Conservation (phyloP, 768 basidiomycete genomes). For the Leccinum uliginosum region DNA sequence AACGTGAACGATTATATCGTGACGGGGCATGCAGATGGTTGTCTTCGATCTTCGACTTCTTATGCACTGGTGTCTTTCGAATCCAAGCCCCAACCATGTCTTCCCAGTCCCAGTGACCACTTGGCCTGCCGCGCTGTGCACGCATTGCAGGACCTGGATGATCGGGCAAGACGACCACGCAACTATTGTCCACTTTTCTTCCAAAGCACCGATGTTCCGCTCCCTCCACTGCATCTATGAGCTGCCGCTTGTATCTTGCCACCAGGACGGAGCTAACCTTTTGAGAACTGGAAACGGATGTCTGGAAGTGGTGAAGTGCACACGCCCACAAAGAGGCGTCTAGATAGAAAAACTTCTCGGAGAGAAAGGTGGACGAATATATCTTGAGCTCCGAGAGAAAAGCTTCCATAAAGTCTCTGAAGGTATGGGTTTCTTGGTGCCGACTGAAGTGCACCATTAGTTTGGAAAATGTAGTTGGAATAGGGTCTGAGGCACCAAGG, state of each 20-base stretch:
- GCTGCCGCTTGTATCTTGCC: constrained; percentile 33
- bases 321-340: constrained; percentile 53
- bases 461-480: constrained; percentile 28
- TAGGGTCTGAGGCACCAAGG: constrained; percentile 27
- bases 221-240: constrained; percentile 46
- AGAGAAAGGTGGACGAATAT: constrained; percentile 30
- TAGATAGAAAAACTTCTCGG: constrained; percentile 34
- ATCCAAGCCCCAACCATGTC: constrained; percentile 43
- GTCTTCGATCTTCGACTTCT: constrained; percentile 17
- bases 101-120: constrained; percentile 47
- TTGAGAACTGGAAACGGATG: constrained; percentile 20
- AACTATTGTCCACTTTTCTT: constrained; percentile 12
- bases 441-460: constrained; percentile 23
- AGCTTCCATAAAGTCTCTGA: constrained; percentile 13
- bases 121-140: constrained; percentile 12
- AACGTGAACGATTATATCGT: not conserved
- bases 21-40: not conserved
- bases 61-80: constrained; percentile 32
- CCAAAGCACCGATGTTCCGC: constrained; percentile 49
- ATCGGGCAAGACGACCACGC: constrained; percentile 9
- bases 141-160: constrained; percentile 2
- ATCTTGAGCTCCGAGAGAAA: constrained; percentile 24
- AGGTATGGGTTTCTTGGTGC: constrained; percentile 6
- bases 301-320: constrained; percentile 45
- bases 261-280: constrained; percentile 23